phyloP scores from a whole-genome alignment of 768 basidiomycete genomes.

The Lentinus tigrinus region DNA sequence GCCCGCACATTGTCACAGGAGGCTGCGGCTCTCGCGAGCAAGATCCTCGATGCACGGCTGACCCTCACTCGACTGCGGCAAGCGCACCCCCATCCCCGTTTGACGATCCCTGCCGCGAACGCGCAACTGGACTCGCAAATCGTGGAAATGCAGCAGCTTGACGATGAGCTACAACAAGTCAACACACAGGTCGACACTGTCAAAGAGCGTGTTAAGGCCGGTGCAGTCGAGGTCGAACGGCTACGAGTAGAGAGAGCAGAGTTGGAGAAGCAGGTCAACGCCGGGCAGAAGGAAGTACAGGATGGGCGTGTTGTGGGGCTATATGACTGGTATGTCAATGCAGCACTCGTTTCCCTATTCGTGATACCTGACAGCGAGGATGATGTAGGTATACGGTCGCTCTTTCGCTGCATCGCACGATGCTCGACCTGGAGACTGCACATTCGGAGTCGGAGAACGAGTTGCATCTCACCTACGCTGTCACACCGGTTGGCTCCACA shows the following conservation, averaged over 20 bases:
- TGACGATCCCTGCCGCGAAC: slow-evolving; percentile 75
- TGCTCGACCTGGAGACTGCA: slow-evolving; percentile 59
- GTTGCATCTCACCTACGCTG: slow-evolving; percentile 63
- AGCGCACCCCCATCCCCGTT: slow-evolving; percentile 73
- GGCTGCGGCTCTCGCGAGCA: slow-evolving; percentile 61
- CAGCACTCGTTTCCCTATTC: background rate
- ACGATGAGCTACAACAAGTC: slow-evolving; percentile 58
- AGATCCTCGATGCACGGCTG: slow-evolving; percentile 82
- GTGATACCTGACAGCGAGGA: background rate
- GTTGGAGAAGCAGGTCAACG: slow-evolving; percentile 65
- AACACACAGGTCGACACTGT: slow-evolving; percentile 50
- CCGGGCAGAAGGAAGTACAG: slow-evolving; percentile 50
- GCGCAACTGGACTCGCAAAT: slow-evolving; percentile 74
- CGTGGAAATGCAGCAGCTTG: slow-evolving; percentile 74
- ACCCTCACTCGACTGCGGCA: slow-evolving; percentile 79
- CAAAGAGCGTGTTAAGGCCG: slow-evolving; percentile 62
- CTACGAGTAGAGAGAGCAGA: slow-evolving; percentile 63
- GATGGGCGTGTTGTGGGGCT: slow-evolving; percentile 63
- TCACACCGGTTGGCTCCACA: slow-evolving; percentile 27
- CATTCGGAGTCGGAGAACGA: slow-evolving; percentile 73
- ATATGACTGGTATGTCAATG: slow-evolving; percentile 58
- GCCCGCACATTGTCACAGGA: slow-evolving; percentile 51
- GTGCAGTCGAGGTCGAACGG: slow-evolving; percentile 54
- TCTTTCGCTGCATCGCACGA: slow-evolving; percentile 59
- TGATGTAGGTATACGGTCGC: slow-evolving; percentile 66